phyloP scores from a whole-genome alignment of 1,139 yeast species.

The Debaryomycetaceae sp. region DNA sequence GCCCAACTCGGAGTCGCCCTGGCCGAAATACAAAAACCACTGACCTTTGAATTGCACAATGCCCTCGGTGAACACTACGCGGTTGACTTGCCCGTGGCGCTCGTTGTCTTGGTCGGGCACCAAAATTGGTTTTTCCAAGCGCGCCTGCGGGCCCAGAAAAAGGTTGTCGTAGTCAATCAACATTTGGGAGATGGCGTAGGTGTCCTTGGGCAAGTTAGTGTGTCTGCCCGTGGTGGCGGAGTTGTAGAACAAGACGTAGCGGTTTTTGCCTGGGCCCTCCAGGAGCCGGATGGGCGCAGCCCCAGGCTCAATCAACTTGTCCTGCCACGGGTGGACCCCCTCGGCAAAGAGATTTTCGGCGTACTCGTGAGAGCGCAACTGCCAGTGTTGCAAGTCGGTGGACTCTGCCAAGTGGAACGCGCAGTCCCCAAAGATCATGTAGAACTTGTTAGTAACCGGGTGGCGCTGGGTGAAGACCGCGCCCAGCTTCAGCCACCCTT shows the following conservation, averaged over 20 bases:
- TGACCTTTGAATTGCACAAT: slow-evolving; percentile 39
- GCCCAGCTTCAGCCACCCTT: slow-evolving; percentile 43
- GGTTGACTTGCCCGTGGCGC: slow-evolving; percentile 37
- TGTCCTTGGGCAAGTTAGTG: slow-evolving; percentile 22
- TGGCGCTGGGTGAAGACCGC: slow-evolving; percentile 35
- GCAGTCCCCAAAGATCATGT: slow-evolving; percentile 46
- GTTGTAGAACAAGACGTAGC: slow-evolving; percentile 39
- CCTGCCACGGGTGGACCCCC: slow-evolving; percentile 30
- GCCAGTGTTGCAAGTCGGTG: slow-evolving; percentile 33
- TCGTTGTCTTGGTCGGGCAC: slow-evolving; percentile 36
- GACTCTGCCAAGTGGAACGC: slow-evolving; percentile 36
- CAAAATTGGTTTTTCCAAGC: slow-evolving; percentile 35
- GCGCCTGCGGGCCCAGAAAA: slow-evolving; percentile 32
- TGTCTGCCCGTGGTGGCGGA: slow-evolving; percentile 38
- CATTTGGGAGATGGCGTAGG: slow-evolving; percentile 40
- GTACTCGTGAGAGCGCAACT: slow-evolving; percentile 19
- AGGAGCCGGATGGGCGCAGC: slow-evolving; percentile 39
- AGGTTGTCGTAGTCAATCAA: slow-evolving; percentile 39
- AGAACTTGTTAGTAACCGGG: slow-evolving; percentile 30
- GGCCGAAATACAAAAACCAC: slow-evolving; percentile 43
- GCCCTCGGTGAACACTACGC: slow-evolving; percentile 44
- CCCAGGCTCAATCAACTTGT: slow-evolving; percentile 40
- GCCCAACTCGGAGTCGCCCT: slow-evolving; percentile 42
- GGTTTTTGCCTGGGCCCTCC: slow-evolving; percentile 19
- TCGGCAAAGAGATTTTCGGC: slow-evolving; percentile 24